phyloP scores from a whole-genome alignment of 176 grass and related monocot genomes.

The Bolboschoenus planiculmis region DNA sequence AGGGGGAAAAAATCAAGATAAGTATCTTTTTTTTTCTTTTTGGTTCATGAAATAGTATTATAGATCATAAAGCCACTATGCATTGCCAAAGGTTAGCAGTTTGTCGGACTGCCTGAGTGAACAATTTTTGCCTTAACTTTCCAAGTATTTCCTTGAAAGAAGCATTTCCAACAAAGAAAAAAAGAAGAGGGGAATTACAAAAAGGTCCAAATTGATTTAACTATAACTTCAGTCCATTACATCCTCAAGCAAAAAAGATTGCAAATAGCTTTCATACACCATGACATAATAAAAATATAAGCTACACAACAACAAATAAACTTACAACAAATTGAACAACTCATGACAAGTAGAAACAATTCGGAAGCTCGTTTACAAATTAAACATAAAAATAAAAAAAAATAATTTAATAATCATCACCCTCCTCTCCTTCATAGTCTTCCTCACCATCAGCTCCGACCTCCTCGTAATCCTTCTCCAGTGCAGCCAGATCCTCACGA shows the following conservation, averaged over 20 bases:
- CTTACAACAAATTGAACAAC: slow-evolving; percentile 13
- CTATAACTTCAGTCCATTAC: slow-evolving; percentile 24
- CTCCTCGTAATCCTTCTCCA: slow-evolving; percentile 28
- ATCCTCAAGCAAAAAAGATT: slow-evolving; percentile 19
- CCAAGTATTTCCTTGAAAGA: neutral
- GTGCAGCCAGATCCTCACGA: slow-evolving; percentile 16
- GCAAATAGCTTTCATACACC: slow-evolving; percentile 14
- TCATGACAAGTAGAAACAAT: slow-evolving; percentile 11
- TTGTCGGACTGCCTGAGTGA: neutral
- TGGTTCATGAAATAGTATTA: neutral
- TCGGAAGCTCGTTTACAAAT: neutral
- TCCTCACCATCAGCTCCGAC: slow-evolving; percentile 19
- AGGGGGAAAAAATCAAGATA: too few species aligned
- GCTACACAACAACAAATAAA: slow-evolving; percentile 10
- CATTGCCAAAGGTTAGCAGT: neutral
- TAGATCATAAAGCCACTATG: neutral
- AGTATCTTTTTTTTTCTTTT: neutral
- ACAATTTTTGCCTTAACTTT: neutral
- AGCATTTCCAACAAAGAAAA: neutral
- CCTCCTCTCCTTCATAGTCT: slow-evolving; percentile 14
- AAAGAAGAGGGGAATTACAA: neutral
- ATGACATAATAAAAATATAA: slow-evolving; percentile 10
- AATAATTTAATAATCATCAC: slow-evolving; percentile 24
- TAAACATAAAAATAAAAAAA: neutral
- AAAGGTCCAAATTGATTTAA: slow-evolving; percentile 16